Conservation (phyloP, 495 filamentous ascomycete species). For the Aspergillus saccharolyticus region DNA sequence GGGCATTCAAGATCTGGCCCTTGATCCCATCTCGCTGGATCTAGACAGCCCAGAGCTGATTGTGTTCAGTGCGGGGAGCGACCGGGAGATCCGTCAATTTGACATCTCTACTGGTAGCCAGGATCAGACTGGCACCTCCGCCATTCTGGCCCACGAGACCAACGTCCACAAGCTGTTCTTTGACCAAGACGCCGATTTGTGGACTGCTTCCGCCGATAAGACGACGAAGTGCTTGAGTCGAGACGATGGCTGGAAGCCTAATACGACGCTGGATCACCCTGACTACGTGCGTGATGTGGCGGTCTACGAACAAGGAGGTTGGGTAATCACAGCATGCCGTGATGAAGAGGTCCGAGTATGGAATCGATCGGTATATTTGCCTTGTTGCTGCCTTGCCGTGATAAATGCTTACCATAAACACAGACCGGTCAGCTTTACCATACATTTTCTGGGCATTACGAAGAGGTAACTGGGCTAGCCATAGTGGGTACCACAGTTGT, state of each 20-base stretch:
- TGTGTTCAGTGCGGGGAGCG: conserved; percentile 75
- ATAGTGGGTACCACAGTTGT: conserved; percentile 58
- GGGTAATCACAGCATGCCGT: conserved; percentile 84
- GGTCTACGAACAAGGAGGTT: conserved; percentile 62
- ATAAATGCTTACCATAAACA: background rate
- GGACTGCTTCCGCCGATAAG: conserved; percentile 86
- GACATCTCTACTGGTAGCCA: conserved; percentile 40
- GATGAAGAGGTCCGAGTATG: conserved; percentile 91
- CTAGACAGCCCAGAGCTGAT: conserved; percentile 37
- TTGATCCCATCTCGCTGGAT: conserved; percentile 57
- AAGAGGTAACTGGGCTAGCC: conserved; percentile 80
- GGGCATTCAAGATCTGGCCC: conserved; percentile 65
- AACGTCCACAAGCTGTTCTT: conserved; percentile 80
- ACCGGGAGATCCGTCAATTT: conserved; percentile 73
- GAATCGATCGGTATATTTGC: conserved; percentile 55
- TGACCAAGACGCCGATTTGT: conserved; percentile 69
- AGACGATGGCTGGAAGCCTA: conserved; percentile 58
- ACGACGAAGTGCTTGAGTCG: conserved; percentile 70
- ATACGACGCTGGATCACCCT: conserved; percentile 70
- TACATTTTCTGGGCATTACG: conserved; percentile 78
- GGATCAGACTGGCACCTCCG: conserved; percentile 41
- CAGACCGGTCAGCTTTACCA: conserved; percentile 69
- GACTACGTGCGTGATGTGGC: conserved; percentile 85
- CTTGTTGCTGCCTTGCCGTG: background rate
- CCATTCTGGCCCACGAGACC: conserved; percentile 80